Base-by-base conservation (phyloP, 768 basidiomycete species). In the Pleurotus eryngii region DNA sequence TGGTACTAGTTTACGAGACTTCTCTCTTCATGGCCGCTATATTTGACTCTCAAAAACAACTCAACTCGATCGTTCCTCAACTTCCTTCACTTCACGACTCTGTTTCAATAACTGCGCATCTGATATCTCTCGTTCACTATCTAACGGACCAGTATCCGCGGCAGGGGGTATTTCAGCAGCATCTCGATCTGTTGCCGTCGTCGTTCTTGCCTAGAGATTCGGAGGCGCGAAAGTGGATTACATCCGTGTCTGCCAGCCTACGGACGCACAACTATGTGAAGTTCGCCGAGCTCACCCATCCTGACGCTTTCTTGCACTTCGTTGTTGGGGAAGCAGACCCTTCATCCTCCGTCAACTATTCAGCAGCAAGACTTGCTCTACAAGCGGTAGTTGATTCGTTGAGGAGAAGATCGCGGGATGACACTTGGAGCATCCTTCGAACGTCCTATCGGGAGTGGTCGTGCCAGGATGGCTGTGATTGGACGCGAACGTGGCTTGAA, bases 21-120 rank as follows among this genome's bases (percentile, higher is more conserved):
- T 92, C 90, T 0, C 73, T 90, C 18, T 81, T 78, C 67, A 76
- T 90, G 27, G 79, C 87, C 22, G 72, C 82, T 24, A 61, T 89
- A 27, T 91, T 90, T 72, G 74, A 79, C 48, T 81, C 81, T 0
- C 76, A 82, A 0, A 74, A 76, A 39, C 87, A 91, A 69, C 81
- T 83, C 3, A 78, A 79, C 5, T 80, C 87, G 15, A 79, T 88
- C 58, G 74, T 87, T 35, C 78, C 83, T 1, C 80, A 81, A 61
- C 77, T 91, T 22, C 67, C 89, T 24, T 80, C 81, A 3, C 61
- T 83, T 53, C 81, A 83, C 64, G 67, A 72, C 46, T 55, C 69
- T 5, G 56, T 65, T 17, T 26, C 51, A 8, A 58, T 64, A 59
- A 40, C 49, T 58, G 63, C 61, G 35, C 70, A 61, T 59, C 63